Conservation (phyloP, 2,329 filamentous ascomycete genomes). For the Blumeria graminis region DNA sequence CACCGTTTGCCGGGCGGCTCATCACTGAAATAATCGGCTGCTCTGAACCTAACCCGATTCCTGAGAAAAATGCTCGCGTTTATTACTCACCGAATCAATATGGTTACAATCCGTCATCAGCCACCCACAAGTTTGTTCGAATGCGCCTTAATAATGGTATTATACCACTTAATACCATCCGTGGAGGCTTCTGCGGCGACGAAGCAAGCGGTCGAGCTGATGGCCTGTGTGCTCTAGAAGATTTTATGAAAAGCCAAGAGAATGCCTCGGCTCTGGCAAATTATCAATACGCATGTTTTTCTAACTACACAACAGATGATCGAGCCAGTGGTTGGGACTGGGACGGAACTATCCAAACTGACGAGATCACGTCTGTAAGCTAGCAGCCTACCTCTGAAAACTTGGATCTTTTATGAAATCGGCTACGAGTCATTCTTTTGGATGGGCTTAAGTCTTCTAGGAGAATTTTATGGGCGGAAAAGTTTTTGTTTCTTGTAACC, state of each 20-base stretch:
- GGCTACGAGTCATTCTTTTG: no score
- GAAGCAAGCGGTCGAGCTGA: constrained; percentile 17
- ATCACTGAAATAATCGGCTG: constrained; percentile 32
- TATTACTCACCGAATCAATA: constrained; percentile 21
- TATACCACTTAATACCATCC: constrained; percentile 22
- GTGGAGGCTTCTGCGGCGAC: constrained; percentile 20
- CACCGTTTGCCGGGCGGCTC: constrained; percentile 29
- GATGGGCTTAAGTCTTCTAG: no score
- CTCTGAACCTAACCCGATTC: constrained; percentile 16
- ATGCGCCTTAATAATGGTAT: constrained; percentile 26
- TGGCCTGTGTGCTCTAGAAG: constrained; percentile 20
- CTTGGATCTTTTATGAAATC: no score
- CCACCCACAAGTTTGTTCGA: constrained; percentile 23
- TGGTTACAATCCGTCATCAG: constrained; percentile 20
- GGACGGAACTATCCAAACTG: constrained; percentile 15
- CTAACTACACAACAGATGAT: constrained; percentile 21
- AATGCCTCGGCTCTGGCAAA: constrained; percentile 19
- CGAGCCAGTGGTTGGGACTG: constrained; percentile 19
- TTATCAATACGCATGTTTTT: constrained; percentile 24
- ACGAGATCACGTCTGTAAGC: no score
- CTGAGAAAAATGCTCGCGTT: constrained; percentile 18
- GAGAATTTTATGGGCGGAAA: no score
- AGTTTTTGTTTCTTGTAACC: no score
- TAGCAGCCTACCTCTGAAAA: no score
- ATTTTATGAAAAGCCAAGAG: constrained; percentile 20